These are phyloP conservation scores for Stropharia rugosoannulata DNA, from an alignment of 768 basidiomycete species.

Conservation along the genomic window DNA sequence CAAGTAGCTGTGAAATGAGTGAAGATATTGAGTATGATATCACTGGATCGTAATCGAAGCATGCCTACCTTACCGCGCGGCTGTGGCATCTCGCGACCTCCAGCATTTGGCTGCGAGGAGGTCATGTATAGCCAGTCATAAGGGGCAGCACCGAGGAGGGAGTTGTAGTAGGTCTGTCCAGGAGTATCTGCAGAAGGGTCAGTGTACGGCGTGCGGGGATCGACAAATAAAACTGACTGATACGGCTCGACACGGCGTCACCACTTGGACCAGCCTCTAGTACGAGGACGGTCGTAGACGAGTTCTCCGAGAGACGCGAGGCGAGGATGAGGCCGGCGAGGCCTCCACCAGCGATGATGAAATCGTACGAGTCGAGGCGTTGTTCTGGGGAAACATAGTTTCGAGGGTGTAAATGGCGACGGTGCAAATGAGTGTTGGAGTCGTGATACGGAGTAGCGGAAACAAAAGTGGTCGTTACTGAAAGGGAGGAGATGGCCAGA, in stretches of 20 bases:
- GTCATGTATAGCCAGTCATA: conserved; percentile 61
- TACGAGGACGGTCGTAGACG: conserved; percentile 33
- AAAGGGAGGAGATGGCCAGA: conserved; percentile 4
- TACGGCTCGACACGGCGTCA: conserved; percentile 25
- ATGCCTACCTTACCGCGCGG: conserved; percentile 56
- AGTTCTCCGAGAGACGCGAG: conserved; percentile 32
- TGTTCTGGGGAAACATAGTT: conserved; percentile 35
- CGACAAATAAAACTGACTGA: conserved; percentile 22
- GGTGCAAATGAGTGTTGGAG: conserved; percentile 10
- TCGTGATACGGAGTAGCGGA: conserved; percentile 2
- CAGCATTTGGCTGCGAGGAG: conserved; percentile 42
- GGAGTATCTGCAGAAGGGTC: conserved; percentile 39
- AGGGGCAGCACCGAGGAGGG: conserved; percentile 38
- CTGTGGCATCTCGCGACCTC: conserved; percentile 47
- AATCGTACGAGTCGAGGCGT: conserved; percentile 19
- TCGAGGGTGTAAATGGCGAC: conserved; percentile 19
- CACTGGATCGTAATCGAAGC: background rate
- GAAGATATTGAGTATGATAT: background rate
- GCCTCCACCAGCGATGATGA: conserved; percentile 25
- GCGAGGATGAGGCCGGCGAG: conserved; percentile 33
- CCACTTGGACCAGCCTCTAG: conserved; percentile 37
- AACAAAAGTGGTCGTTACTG: background rate
- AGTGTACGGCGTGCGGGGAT: background rate
- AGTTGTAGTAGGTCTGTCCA: conserved; percentile 49
- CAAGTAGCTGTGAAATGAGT: conserved; percentile 43